Conservation (phyloP, 2,329 filamentous ascomycete species). For the Mycosphaerella sp. region DNA sequence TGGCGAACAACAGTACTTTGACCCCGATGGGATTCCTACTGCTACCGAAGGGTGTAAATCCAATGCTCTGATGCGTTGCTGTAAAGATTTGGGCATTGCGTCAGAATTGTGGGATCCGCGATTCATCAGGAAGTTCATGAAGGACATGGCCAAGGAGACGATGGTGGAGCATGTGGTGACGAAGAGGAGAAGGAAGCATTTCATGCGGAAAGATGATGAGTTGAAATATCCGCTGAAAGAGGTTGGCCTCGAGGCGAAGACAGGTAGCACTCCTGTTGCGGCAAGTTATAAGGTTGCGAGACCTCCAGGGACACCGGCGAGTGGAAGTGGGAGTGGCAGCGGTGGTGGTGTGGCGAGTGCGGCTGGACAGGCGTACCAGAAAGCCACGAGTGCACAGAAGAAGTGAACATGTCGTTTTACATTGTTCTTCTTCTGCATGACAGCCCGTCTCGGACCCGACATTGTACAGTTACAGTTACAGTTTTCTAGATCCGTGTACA, state of each 20-base stretch:
- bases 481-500: neutral
- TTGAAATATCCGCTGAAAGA: slow-evolving; percentile 60
- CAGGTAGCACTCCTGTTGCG: neutral
- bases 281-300: neutral
- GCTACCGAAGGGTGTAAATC: slow-evolving; percentile 96
- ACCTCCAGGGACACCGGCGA: slow-evolving; percentile 2
- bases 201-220: slow-evolving; percentile 75
- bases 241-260: slow-evolving; percentile 19
- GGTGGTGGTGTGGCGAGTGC: slow-evolving; percentile 12
- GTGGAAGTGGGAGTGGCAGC: neutral
- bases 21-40: slow-evolving; percentile 80
- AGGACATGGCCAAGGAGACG: slow-evolving; percentile 65
- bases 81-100: slow-evolving; percentile 92
- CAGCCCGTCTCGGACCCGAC: neutral
- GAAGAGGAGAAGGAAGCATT: slow-evolving; percentile 87
- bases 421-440: neutral
- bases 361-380: slow-evolving; percentile 10
- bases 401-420: neutral
- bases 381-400: slow-evolving; percentile 5
- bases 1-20: slow-evolving; percentile 92
- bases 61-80: slow-evolving; percentile 95
- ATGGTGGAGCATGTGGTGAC: slow-evolving; percentile 84
- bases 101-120: slow-evolving; percentile 95
- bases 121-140: slow-evolving; percentile 79
- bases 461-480: neutral